Base-by-base conservation (phyloP, 768 basidiomycete species). In the Lepiota venenata region DNA sequence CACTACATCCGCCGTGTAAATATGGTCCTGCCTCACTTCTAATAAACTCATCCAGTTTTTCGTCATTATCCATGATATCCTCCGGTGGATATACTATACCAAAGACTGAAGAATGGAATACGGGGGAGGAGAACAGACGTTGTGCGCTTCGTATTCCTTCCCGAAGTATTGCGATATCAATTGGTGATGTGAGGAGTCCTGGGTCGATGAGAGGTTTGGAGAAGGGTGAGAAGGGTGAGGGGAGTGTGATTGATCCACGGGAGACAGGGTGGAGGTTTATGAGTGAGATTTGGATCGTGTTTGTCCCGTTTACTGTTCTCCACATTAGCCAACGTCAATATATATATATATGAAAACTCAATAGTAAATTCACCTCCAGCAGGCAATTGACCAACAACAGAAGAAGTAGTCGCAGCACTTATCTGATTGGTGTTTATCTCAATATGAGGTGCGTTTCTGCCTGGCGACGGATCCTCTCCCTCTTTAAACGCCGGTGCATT, bases 231-330 rank as follows among this genome's bases (percentile, higher is more conserved):
- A 47, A 25, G 46, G 44, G 7, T n/a, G n/a, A n/a, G n/a, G 21
- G 15, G n/a, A 60, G 60, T 0, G 40, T 38, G 2, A 60, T 37
- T 4, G 60, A 52, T 5, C 60, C 60, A 41, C 56, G 56, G 58
- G 44, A 4, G 27, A n/a, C n/a, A n/a, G n/a, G n/a, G n/a, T n/a
- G n/a, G n/a, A n/a, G n/a, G n/a, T n/a, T n/a, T n/a, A n/a, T n/a
- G n/a, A n/a, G n/a, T n/a, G n/a, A n/a, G n/a, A n/a, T n/a, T n/a
- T n/a, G n/a, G n/a, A n/a, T n/a, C n/a, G n/a, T n/a, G n/a, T n/a
- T n/a, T n/a, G n/a, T n/a, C n/a, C n/a, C n/a, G n/a, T n/a, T n/a
- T n/a, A n/a, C n/a, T n/a, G n/a, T n/a, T n/a, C n/a, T n/a, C n/a
- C n/a, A n/a, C n/a, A n/a, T n/a, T n/a, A n/a, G n/a, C n/a, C n/a